Base-by-base conservation (phyloP, 768 basidiomycete species). In the Termitomyces sp. region DNA sequence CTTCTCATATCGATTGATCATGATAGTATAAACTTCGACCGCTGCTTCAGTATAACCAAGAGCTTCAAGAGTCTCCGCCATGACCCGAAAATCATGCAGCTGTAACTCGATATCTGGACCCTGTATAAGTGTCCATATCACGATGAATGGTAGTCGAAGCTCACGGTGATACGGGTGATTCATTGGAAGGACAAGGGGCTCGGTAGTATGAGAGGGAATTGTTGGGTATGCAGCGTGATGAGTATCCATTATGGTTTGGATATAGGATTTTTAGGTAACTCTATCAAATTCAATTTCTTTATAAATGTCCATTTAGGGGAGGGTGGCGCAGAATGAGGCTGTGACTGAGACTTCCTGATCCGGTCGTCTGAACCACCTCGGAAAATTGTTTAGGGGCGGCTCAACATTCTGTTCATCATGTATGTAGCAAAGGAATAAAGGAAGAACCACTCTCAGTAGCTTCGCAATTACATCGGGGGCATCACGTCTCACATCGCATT, bases 321-420 rank as follows among this genome's bases (percentile, higher is more conserved):
- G 1, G 22, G 55, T 56, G 55, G 55, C 47, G 55, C 55, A 56
- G 37, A 39, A 47, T 55, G 44, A 14, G 55, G 46, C 37, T 30
- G 52, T 53, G 45, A 48, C 14, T 56, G 46, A 56, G 37, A 48
- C 52, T 3, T 27, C 13, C 16, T 26, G 27, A n/a, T n/a, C n/a
- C n/a, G 46, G 27, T 32, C 5, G 22, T 3, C 7, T 20, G 52
- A n/a, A 24, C 5, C 20, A 14, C 14, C 3, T 43, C 27, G 16
- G 33, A 33, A 39, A 37, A 20, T 39, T 33, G 12, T 32, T 33
- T 22, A 51, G 36, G 50, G 20, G 49, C 1, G 18, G 24, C 22
- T 37, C 32, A 1, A n/a, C 24, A 36, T 36, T 16, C 22, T 22
- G 7, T 20, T 34, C 20, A n/a, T 49, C 16, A 10, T 4, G 10